Evolutionary conservation across 805 yeast species (phyloP), one percentile per base, ranked within the genome.

Genomic region (Tetrapisispora fleetii): DNA sequence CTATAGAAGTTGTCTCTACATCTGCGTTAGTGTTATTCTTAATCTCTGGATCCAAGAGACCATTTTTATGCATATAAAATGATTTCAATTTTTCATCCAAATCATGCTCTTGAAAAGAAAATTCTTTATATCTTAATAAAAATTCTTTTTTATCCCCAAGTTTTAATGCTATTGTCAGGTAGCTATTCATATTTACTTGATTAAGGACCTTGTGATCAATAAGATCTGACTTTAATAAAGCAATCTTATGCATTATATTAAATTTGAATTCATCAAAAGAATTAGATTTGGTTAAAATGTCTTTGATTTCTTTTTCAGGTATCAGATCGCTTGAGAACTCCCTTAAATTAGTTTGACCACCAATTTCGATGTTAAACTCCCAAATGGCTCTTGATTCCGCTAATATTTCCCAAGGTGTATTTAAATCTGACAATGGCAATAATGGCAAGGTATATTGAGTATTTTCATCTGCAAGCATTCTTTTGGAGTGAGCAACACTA

Each of bases 341-440:
- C 19, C 74, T 62, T 22, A 78, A 50, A 14, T 78, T 67, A 56
- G 73, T 80, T 1, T 75, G 27, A 5, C 62, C 57, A 27, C 67
- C 68, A 37, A 43, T 52, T 39, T 59, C 63, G 13, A 63, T 40
- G 52, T 60, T 58, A 48, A 63, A 65, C 21, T 58, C 58, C 81
- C 95, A 78, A 6, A 91, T 50, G 0, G 97, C 97, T 50, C 79
- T 74, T 0, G 91, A 79, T 64, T 91, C 98, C 0, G 83, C 80
- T 40, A 84, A 48, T 1, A 86, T 65, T 52, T 79, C 74, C 21
- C 69, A 59, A 14, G 61, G 52, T 3, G 68, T 52, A 1, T 56
- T 55, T 9, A 85, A 59, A 9, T 70, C 69, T 0, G 70, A 55
- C 1, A 78, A 59, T 1, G 96, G 90, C 39, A 91, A 67, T 49